Base-by-base conservation (phyloP, 352 stramenopile species). In the Phytopythium mirpurense region DNA sequence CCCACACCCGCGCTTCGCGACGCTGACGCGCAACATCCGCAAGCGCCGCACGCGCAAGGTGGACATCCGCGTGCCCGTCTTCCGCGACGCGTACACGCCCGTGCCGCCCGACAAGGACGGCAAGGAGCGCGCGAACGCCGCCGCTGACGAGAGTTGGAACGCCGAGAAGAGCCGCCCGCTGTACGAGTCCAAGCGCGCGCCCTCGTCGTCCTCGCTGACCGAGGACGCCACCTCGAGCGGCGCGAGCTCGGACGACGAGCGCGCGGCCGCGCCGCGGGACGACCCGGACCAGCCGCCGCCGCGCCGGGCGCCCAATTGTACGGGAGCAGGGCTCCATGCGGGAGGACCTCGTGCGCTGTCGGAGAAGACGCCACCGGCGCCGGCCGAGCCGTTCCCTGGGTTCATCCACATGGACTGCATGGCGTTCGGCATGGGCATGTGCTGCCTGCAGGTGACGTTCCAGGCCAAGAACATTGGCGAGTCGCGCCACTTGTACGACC, bases 351-450 rank as follows among this genome's bases (percentile, higher is more conserved):
- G 78, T 78, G 73, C 68, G 80, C 83, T 73, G 78, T 68, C 88
- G 68, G 27, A 40, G 21, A 46, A 38, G 51, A 40, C 51, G 40
- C 27, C 51, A 19, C 26, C 51, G 27, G 45, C 62, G 90, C 82
- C 78, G 81, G 60, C 65, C 70, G 84, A 95, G 67, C 83, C 85
- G 54, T 85, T 90, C 60, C 81, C 82, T 18, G 85, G 83, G 16
- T 90, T 93, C 56, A 93, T 99, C 69, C 93, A 99, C 73, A 99
- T 99, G 97, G 98, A 99, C 76, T 95, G 92, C 46, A 99, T 99
- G 97, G 97, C 95, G 15, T 99, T 99, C 74, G 98, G 98, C n/a
- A 99, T 99, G 98, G 98, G 98, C 40, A 99, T 98, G 78, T 99
- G 97, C 78, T 99, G 98, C 64, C 77, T 99, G 32, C 98, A 99